Base-by-base conservation (phyloP, 305 asterid species). In the Fraxinus floribunda region DNA sequence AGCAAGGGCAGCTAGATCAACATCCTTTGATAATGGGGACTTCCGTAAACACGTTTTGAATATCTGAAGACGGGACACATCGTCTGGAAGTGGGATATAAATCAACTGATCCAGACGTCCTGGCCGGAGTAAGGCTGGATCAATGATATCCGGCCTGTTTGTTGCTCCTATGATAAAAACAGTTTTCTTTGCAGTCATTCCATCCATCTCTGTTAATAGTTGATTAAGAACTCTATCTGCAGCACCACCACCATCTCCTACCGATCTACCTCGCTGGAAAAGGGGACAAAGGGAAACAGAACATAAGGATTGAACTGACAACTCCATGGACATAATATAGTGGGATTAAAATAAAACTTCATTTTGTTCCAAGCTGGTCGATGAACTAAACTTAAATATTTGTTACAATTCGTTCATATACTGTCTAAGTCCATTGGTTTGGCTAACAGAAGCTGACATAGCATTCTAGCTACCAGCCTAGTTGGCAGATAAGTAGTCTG, bases 121-220 rank as follows among this genome's bases (percentile, higher is more conserved):
- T 1, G 91, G 90, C 78, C 91, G 81, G 80, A 89, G 89, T 46
- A 89, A 81, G 7, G 91, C 91, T 60, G 91, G 90, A 66, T 88
- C 91, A 0, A 88, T 86, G 36, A 88, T 88, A 71, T 88, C 90
- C 0, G 91, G 91, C 78, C 91, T 77, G 81, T 89, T 89, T 2
- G 90, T 89, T 3, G 91, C 91, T 11, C 91, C 91, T 57, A 89
- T 89, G 73, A 87, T 89, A 34, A 89, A 89, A 22, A 87, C 91
- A 0, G 90, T 87, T 30, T 87, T 89, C 82, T 89, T 89, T 1
- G 90, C 91, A 0, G 87, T 79, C 91, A 89, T 89, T 3, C 91
- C 91, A 11, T 89, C 90, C 91, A 89, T 89, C 82, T 89, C 91
- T 0, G 91, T 87, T 78, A 89, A 85, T 75, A 89, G 76, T 75